Conservation (phyloP, 441 rosid genomes). For the Biscutella auriculata region DNA sequence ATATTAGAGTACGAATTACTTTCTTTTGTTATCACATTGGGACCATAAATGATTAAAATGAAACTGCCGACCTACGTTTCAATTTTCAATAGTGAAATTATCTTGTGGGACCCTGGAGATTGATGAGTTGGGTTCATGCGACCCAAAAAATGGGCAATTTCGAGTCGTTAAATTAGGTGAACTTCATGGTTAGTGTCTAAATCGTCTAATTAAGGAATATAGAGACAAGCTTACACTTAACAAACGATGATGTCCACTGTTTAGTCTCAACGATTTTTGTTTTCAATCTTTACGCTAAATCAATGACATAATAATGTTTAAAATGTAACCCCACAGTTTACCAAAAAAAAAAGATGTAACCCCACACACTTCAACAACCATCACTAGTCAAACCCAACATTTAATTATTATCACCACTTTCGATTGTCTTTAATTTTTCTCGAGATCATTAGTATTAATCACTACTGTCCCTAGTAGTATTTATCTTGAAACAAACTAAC, state of each 20-base stretch:
- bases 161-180: background rate
- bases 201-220: background rate
- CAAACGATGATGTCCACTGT: background rate
- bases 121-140: background rate
- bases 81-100: background rate
- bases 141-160: background rate
- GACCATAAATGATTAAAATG: slow-evolving; percentile 12
- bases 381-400: slow-evolving; percentile 18
- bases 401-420: slow-evolving; percentile 15
- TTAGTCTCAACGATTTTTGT: background rate
- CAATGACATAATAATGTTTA: background rate
- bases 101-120: background rate
- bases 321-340: too few relatives aligned
- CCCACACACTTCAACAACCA: slow-evolving; percentile 24
- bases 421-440: background rate
- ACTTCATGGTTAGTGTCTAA: background rate
- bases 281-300: background rate
- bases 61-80: slow-evolving; percentile 3
- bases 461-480: background rate
- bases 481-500: background rate
- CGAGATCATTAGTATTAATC: slow-evolving; percentile 11
- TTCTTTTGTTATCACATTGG: background rate
- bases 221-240: slow-evolving; percentile 12
- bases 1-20: background rate
- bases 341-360: background rate